A percentile compares a stretch with the other conserved stretches of the same genome.
phyloP scores from a whole-genome alignment of 257 asterid species.

The Craterostigma plantagineum region DNA sequence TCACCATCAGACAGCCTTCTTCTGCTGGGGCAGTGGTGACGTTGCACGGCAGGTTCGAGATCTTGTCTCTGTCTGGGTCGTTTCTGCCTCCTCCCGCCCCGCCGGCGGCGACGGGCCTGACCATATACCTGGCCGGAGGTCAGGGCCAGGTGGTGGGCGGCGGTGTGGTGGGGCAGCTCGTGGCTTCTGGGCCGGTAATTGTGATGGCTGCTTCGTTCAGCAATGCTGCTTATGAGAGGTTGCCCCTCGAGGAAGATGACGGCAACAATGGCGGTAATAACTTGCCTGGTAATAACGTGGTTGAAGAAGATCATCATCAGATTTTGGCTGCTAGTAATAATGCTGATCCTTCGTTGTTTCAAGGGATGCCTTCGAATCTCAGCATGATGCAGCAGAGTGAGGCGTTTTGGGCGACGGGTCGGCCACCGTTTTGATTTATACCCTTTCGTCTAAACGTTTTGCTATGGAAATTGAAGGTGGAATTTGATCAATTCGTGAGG shows the following conservation, averaged over 20 bases:
- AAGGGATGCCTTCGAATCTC: slow-evolving; percentile 41
- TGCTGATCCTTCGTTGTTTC: slow-evolving; percentile 38
- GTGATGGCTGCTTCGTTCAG: slow-evolving; percentile 89
- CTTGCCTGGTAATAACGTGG: slow-evolving; percentile 12
- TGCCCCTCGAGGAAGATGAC: slow-evolving; percentile 71
- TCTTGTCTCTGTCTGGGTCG: slow-evolving; percentile 57
- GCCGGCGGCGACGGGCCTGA: slow-evolving; percentile 47
- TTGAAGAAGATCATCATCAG: not conserved
- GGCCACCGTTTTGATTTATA: slow-evolving; percentile 32
- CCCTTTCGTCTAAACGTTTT: not conserved
- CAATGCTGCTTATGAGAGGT: slow-evolving; percentile 79
- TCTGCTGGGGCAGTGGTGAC: slow-evolving; percentile 67
- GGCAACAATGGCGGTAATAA: slow-evolving; percentile 12
- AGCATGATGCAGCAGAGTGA: slow-evolving; percentile 40
- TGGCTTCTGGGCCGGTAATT: slow-evolving; percentile 75
- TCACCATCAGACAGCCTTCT: slow-evolving; percentile 68
- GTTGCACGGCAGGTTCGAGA: slow-evolving; percentile 74
- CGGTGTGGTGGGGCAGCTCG: slow-evolving; percentile 62
- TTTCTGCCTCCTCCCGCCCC: slow-evolving; percentile 92
- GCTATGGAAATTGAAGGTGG: not conserved
- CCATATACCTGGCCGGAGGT: slow-evolving; percentile 71
- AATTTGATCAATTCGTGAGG: slow-evolving; percentile 9
- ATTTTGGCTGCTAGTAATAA: not conserved
- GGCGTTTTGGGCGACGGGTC: slow-evolving; percentile 48
- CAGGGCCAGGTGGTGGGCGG: slow-evolving; percentile 97